Evolutionary conservation across 2,329 filamentous ascomycete genomes (phyloP).

Genomic region (Neonectria sp.): DNA sequence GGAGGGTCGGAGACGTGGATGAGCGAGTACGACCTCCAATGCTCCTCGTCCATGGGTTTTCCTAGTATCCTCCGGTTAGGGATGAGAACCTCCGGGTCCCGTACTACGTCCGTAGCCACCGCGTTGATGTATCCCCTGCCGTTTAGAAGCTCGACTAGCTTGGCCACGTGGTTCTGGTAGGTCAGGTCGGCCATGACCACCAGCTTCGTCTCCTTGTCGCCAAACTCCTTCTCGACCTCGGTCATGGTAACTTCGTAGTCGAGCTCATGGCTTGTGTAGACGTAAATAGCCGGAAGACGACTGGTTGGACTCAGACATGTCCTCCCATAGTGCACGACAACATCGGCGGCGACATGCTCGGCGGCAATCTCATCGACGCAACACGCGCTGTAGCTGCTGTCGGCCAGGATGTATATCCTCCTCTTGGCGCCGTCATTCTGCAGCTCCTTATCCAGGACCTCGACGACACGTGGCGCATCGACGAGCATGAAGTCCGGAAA

Average conservation of each 20-base stretch:
- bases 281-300: conserved; percentile 88
- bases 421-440: conserved; percentile 36
- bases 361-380: conserved; percentile 98
- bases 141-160: conserved; percentile 69
- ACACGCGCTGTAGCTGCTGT: conserved; percentile 97
- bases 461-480: conserved; percentile 86
- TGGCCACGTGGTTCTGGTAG: conserved; percentile 81
- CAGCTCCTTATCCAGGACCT: conserved; percentile 59
- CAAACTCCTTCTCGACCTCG: conserved; percentile 79
- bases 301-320: conserved; percentile 93
- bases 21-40: conserved; percentile 78
- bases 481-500: conserved; percentile 94
- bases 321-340: conserved; percentile 94
- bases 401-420: conserved; percentile 86
- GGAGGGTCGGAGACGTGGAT: conserved; percentile 90
- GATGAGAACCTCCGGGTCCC: conserved; percentile 84
- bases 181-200: conserved; percentile 92
- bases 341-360: conserved; percentile 91
- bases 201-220: conserved; percentile 73
- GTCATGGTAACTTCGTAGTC: conserved; percentile 69
- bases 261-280: conserved; percentile 85
- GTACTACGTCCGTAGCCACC: conserved; percentile 79
- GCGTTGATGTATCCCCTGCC: conserved; percentile 78
- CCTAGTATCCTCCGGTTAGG: conserved; percentile 83
- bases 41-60: conserved; percentile 56